Percentiles rank a stretch among this genome's conserved stretches.
Evolutionary conservation across 1,284 basidiomycete species (phyloP).

Genomic region (Cystobasidium sp.): DNA sequence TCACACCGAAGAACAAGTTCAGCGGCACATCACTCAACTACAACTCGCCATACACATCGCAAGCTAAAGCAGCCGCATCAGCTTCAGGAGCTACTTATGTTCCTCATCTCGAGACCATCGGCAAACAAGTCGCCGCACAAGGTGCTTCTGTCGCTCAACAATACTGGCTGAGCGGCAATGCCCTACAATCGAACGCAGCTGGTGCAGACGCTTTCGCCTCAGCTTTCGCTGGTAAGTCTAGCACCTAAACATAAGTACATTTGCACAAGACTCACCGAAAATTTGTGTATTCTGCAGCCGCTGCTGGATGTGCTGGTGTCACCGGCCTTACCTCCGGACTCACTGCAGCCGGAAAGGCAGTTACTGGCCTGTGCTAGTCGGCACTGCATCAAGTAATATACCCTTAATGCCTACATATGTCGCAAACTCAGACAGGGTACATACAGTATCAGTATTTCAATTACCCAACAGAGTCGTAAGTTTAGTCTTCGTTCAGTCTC

Average conservation of each 20-base stretch:
- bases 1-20: slow-evolving; percentile 43
- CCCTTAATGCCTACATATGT: no score
- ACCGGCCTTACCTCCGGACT: slow-evolving; percentile 18
- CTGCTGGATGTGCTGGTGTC: slow-evolving; percentile 30
- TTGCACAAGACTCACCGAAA: not conserved
- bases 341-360: slow-evolving; percentile 22
- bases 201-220: slow-evolving; percentile 40
- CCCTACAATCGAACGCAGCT: slow-evolving; percentile 32
- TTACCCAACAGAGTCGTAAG: no score
- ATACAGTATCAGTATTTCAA: no score
- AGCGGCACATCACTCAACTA: slow-evolving; percentile 23
- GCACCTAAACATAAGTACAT: no score
- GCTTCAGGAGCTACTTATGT: slow-evolving; percentile 32
- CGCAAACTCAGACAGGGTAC: no score
- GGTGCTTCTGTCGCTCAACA: slow-evolving; percentile 17
- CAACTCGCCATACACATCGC: slow-evolving; percentile 19
- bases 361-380: slow-evolving; percentile 8
- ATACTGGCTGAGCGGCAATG: slow-evolving; percentile 25
- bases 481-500: no score
- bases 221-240: slow-evolving; percentile 34
- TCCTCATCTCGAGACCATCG: slow-evolving; percentile 30
- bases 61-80: slow-evolving; percentile 29
- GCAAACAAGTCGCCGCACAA: slow-evolving; percentile 19
- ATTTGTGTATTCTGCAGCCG: slow-evolving; percentile 12
- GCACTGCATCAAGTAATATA: not conserved